Evolutionary conservation across 148 eudicot species (phyloP).

Genomic region (Pouteria glomerata): DNA sequence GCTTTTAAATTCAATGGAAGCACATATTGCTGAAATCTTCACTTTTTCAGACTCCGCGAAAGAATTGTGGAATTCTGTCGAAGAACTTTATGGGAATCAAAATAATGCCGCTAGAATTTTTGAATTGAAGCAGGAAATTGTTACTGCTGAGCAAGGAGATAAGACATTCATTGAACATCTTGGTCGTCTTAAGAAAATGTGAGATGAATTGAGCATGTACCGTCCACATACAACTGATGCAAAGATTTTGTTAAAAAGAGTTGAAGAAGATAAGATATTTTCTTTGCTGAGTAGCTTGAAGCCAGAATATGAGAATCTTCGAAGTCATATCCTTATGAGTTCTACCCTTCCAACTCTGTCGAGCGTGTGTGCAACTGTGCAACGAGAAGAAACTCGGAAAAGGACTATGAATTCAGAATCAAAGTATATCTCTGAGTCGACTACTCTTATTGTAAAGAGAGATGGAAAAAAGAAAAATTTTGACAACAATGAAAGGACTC

Average conservation of each 20-base stretch:
- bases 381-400: neutral
- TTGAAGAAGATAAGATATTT: neutral
- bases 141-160: neutral
- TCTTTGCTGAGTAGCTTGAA: neutral
- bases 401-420: neutral
- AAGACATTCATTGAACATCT: neutral
- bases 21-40: neutral
- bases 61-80: neutral
- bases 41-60: neutral
- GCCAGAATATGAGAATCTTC: neutral
- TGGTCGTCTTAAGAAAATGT: neutral
- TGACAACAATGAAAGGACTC: no score
- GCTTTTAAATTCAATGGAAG: neutral
- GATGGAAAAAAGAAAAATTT: no score
- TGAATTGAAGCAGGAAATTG: neutral
- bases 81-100: neutral
- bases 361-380: neutral
- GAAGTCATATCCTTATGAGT: neutral
- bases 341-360: neutral
- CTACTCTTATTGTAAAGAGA: no score
- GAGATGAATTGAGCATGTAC: neutral
- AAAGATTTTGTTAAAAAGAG: neutral
- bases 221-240: neutral
- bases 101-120: neutral
- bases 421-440: neutral